phyloP scores from a whole-genome alignment of 1,139 yeast species.

The Candida dubliniensis region DNA sequence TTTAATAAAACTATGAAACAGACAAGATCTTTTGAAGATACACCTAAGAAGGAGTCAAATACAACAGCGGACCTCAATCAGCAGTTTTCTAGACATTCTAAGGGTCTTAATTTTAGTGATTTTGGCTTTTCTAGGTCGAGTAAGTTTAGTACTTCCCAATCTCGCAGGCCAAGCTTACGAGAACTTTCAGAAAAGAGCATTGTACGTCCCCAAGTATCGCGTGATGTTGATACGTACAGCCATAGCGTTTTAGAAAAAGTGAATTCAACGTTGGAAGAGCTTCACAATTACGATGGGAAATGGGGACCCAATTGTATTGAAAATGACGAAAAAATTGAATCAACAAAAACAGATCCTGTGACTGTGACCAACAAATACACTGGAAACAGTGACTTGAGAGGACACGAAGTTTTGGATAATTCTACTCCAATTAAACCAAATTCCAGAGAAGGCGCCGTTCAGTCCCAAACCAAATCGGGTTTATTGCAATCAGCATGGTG shows the following conservation, averaged over 20 bases:
- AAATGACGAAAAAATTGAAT: not conserved
- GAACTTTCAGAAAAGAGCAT: too few species aligned
- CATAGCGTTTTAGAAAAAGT: slow-evolving; percentile 14
- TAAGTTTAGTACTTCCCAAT: too few species aligned
- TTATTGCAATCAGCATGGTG: slow-evolving; percentile 16
- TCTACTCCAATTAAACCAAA: not conserved
- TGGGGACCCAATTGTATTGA: not conserved
- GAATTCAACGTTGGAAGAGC: slow-evolving; percentile 14
- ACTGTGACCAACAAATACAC: too few species aligned
- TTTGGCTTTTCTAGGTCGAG: too few species aligned
- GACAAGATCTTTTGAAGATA: too few species aligned
- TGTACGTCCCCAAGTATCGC: too few species aligned
- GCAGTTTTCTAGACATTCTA: too few species aligned
- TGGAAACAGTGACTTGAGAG: not conserved
- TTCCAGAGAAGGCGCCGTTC: not conserved
- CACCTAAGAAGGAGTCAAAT: too few species aligned
- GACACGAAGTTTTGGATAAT: not conserved
- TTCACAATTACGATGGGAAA: not conserved
- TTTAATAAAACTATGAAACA: slow-evolving; percentile 3
- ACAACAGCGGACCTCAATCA: too few species aligned
- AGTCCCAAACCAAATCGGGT: not conserved
- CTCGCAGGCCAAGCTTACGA: too few species aligned
- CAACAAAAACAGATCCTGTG: not conserved
- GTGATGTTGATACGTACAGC: slow-evolving; percentile 2
- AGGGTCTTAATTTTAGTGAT: too few species aligned